These are phyloP conservation scores for Phytophthora megakarya DNA, from an alignment of 352 stramenopile species.

Conservation along the genomic window DNA sequence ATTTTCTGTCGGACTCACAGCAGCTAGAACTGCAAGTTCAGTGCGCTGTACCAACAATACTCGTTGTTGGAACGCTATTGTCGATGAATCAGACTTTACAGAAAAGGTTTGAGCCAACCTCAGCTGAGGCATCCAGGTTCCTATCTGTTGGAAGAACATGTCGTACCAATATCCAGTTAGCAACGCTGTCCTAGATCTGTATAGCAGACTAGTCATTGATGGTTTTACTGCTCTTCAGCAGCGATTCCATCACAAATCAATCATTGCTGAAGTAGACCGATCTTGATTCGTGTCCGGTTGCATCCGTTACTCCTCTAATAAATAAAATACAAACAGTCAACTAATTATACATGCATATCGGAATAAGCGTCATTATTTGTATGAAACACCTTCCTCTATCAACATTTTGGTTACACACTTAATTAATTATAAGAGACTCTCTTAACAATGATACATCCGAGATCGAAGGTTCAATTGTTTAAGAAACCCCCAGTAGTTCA, in stretches of 20 bases:
- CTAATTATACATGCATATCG: background rate
- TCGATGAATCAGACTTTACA: too few relatives aligned
- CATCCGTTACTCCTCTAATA: slow-evolving; percentile 10
- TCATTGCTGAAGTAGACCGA: background rate
- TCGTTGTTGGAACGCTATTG: background rate
- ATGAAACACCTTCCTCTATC: background rate
- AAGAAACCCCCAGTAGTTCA: slow-evolving; percentile 23
- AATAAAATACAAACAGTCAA: background rate
- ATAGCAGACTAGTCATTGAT: too few relatives aligned
- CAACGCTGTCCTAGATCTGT: too few relatives aligned
- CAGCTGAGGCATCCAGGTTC: too few relatives aligned
- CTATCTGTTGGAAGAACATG: too few relatives aligned
- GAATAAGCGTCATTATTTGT: background rate
- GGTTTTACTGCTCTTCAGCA: too few relatives aligned
- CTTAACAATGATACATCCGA: background rate
- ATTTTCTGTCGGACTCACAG: too few relatives aligned
- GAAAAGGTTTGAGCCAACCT: too few relatives aligned
- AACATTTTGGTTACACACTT: background rate
- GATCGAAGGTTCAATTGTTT: slow-evolving; percentile 24
- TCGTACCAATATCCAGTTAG: too few relatives aligned
- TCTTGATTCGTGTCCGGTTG: background rate
- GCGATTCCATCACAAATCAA: too few relatives aligned
- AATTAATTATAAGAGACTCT: background rate
- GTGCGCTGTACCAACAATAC: too few relatives aligned
- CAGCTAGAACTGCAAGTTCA: too few relatives aligned